A percentile compares a stretch with the other conserved stretches of the same genome.
These are phyloP conservation scores for Rubia peregrina DNA, from an alignment of 305 asterid species.

Conservation along the genomic window DNA sequence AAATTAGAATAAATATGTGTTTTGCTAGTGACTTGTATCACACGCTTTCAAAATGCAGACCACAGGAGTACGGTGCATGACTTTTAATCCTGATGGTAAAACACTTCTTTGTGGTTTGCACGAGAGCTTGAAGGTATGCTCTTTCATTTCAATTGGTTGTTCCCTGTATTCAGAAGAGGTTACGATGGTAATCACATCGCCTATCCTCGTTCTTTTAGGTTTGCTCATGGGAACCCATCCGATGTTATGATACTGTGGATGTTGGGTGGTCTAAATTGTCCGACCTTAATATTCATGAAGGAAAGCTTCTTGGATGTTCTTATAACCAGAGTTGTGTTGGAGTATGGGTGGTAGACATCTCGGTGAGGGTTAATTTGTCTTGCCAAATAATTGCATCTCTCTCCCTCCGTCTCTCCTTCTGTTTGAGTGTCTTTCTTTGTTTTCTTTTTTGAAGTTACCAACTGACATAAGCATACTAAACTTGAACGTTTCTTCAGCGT, in stretches of 20 bases:
- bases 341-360: constrained; percentile 98
- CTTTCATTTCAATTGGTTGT: constrained; percentile 10
- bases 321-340: constrained; percentile 99
- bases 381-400: constrained; percentile 9
- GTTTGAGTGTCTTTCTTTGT: neutral
- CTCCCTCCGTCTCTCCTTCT: neutral
- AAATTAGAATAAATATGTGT: neutral
- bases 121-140: constrained; percentile 80
- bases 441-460: constrained; percentile 18
- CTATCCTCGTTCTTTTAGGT: constrained; percentile 38
- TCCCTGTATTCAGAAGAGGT: constrained; percentile 18
- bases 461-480: constrained; percentile 26
- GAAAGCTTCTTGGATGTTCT: constrained; percentile 98
- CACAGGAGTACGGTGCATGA: constrained; percentile 94
- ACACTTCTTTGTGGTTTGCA: constrained; percentile 97
- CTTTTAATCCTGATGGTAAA: constrained; percentile 98
- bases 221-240: constrained; percentile 97
- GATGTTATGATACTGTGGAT: constrained; percentile 84
- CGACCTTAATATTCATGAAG: constrained; percentile 97
- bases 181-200: constrained; percentile 14
- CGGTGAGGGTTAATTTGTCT: constrained; percentile 39
- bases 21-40: constrained; percentile 20
- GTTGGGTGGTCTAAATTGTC: constrained; percentile 99
- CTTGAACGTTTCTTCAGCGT: constrained; percentile 51
- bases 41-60: constrained; percentile 40